Evolutionary conservation across 768 basidiomycete species (phyloP), one percentile per base, ranked within the genome.

Genomic region (Tephrocybe rancida): DNA sequence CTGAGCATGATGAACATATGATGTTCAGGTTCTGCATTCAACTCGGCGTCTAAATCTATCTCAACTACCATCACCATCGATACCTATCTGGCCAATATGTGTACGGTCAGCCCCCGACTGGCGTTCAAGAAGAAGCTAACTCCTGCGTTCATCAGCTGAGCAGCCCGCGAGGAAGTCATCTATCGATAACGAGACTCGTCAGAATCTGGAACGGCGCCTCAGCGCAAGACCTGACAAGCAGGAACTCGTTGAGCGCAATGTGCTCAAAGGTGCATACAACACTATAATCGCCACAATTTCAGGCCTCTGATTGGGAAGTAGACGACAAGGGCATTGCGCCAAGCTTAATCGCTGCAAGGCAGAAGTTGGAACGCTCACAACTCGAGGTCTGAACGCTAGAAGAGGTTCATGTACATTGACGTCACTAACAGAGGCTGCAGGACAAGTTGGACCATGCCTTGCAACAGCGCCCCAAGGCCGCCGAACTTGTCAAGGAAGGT

Each of bases 221-320:
- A 72, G 67, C 39, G 66, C 75, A 18, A 73, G 87, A 34, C 84
- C 86, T 18, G 78, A 82, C n/a, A 81, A 82, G 66, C 66, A 77
- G 35, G 81, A 86, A 39, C 74, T 90, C 39, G 75, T 87, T 55
- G 83, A 85, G 29, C 79, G 84, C 57, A 87, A 86, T 64, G 88
- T 89, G 56, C 77, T 90, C 54, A 87, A 88, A 69, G 84, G 85
- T 80, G 43, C 24, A 18, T 25, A 49, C 19, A 9, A 6, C 0
- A 7, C 13, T 6, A n/a, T 24, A 24, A 3, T 16, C 13, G 16
- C 21, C n/a, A 7, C 27, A 32, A 10, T 26, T 7, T n/a, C 21
- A 27, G 24, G 44, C 14, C 8, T 32, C 29, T 16, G n/a, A 41
- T 69, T 61, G 8, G 13, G 18, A 26, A 46, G 29, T 58, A 90